Conservation (phyloP, 768 basidiomycete genomes). For the Termitomyces sp. region DNA sequence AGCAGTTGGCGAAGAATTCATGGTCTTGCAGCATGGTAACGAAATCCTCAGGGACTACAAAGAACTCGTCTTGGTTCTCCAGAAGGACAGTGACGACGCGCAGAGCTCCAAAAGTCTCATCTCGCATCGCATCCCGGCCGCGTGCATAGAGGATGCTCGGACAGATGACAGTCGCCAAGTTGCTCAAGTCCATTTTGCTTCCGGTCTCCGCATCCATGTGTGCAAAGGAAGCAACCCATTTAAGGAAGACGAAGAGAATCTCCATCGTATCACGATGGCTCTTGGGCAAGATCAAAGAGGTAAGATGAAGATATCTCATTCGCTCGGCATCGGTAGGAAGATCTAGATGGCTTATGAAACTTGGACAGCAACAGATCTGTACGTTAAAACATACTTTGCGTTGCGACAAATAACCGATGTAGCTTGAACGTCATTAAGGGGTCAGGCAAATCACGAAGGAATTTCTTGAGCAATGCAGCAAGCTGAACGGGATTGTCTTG, state of each 20-base stretch:
- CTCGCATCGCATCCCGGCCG: slow-evolving; percentile 78
- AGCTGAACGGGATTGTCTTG: slow-evolving; percentile 97
- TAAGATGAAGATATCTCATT: slow-evolving; percentile 76
- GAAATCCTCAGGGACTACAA: slow-evolving; percentile 91
- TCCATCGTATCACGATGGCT: slow-evolving; percentile 96
- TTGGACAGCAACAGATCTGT: not conserved
- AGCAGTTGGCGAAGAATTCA: slow-evolving; percentile 82
- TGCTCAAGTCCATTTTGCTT: slow-evolving; percentile 96
- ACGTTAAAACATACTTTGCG: slow-evolving; percentile 64
- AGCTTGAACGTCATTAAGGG: slow-evolving; percentile 94
- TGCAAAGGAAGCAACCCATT: slow-evolving; percentile 99
- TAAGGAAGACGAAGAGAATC: slow-evolving; percentile 95
- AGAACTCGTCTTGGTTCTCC: slow-evolving; percentile 94
- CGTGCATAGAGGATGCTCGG: slow-evolving; percentile 96
- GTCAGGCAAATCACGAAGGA: slow-evolving; percentile 93
- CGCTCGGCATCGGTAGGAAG: slow-evolving; percentile 73
- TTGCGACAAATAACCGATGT: slow-evolving; percentile 81
- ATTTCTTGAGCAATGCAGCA: slow-evolving; percentile 95
- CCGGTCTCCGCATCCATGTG: slow-evolving; percentile 97
- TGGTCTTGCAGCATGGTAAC: slow-evolving; percentile 82
- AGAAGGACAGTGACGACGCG: slow-evolving; percentile 80
- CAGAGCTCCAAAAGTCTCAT: slow-evolving; percentile 91
- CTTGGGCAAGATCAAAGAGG: slow-evolving; percentile 84
- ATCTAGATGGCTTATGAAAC: slow-evolving; percentile 33
- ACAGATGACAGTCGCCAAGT: slow-evolving; percentile 94